Evolutionary conservation across 108 stramenopile species (phyloP), one percentile per base, ranked within the genome.

Genomic region (Cylindrotheca fusiformis): DNA sequence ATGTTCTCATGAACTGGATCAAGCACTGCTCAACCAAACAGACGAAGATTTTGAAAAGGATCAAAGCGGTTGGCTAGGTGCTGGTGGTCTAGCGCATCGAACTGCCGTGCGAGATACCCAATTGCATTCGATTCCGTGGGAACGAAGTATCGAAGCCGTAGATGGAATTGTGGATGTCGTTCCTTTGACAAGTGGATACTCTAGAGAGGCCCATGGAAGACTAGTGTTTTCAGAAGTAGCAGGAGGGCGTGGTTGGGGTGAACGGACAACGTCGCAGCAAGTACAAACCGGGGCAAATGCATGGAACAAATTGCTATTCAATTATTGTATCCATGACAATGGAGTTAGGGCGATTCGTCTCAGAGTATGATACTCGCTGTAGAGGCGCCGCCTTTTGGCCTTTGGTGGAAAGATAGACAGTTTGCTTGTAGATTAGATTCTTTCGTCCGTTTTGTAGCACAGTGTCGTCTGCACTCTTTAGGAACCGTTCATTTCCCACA

Each of bases 101-200:
- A 21, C 55, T 29, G 58, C 60, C 26, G n/a, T 10, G 23, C 28
- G 10, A 20, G 46, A 48, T 29, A 32, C 51, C 32, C 44, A 28
- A 28, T 36, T 41, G 10, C 26, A 65, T 49, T 17, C 57, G 33
- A 44, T 68, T 22, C 71, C 78, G 24, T 83, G 87, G 77, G 83
- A 84, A 67, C 58, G 81, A 27, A 65, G 59, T 48, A 72, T 75
- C 20, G 86, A 87, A 66, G 32, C 77, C 29, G 85, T 81, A 26
- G 88, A 93, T 77, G 79, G 72, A 4, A 72, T 93, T 20, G 83
- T 93, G n/a, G 91, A 93, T 72, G 85, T 93, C 0, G 51, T 82
- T 48, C 88, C 91, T 6, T 68, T 93, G 36, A 63, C 77, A 26
- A 85, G 84, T 61, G 91, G 91, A 36, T 88, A 79, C 61, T 75